Conservation (phyloP, 148 eudicot genomes). For the Vaccinium vitisidaea region DNA sequence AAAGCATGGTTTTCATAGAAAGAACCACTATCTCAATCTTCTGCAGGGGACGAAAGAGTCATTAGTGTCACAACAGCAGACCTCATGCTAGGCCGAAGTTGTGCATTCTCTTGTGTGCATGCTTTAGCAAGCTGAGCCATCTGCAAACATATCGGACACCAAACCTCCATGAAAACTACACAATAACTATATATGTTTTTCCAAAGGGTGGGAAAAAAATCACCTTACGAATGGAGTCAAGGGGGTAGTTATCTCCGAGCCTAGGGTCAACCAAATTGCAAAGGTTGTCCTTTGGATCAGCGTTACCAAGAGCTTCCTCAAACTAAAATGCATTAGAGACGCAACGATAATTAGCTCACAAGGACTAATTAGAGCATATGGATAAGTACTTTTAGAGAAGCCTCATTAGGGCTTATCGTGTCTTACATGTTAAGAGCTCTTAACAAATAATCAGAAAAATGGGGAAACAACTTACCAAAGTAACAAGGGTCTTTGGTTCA, state of each 20-base stretch:
- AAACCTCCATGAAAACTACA: neutral
- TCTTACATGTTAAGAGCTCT: no score
- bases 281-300: conserved; percentile 50
- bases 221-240: conserved; percentile 50
- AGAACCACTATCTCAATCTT: conserved; percentile 60
- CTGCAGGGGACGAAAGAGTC: conserved; percentile 58
- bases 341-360: neutral
- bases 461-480: conserved; percentile 41
- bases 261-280: conserved; percentile 60
- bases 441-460: no score
- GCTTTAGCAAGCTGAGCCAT: conserved; percentile 71
- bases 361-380: neutral
- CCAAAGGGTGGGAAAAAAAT: neutral
- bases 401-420: neutral
- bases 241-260: conserved; percentile 19
- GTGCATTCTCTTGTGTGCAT: conserved; percentile 68
- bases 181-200: no score
- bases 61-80: conserved; percentile 68
- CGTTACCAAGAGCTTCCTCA: conserved; percentile 45
- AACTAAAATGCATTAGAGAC: conserved; percentile 35
- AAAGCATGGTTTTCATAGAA: conserved; percentile 49
- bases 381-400: neutral
- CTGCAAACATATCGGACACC: conserved; percentile 10
- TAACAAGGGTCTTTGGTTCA: conserved; percentile 66
- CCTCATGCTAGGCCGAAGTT: conserved; percentile 68